Conservation (phyloP, 1,139 yeast species). For the Yueomyces sp. region DNA sequence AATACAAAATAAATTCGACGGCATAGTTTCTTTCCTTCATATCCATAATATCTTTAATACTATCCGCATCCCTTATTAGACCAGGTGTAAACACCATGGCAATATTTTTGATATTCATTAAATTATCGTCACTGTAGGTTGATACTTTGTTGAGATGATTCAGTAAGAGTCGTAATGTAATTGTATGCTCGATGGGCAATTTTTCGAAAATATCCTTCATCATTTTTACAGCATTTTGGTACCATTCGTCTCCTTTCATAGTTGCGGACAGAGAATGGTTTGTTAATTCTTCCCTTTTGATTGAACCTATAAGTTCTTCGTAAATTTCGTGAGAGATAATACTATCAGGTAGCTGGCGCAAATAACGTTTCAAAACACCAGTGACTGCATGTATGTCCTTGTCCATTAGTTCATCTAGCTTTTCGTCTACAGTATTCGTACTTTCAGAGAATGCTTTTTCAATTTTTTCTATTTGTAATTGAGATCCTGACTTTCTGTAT, state of each 20-base stretch:
- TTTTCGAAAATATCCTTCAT: slow-evolving; percentile 26
- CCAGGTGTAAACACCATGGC: slow-evolving; percentile 96
- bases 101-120: slow-evolving; percentile 74
- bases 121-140: slow-evolving; percentile 36
- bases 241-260: slow-evolving; percentile 1
- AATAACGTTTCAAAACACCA: slow-evolving; percentile 73
- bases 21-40: slow-evolving; percentile 73
- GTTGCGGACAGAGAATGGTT: neutral
- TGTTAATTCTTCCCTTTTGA: slow-evolving; percentile 18
- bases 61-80: slow-evolving; percentile 63
- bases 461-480: slow-evolving; percentile 31
- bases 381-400: slow-evolving; percentile 83
- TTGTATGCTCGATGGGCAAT: slow-evolving; percentile 59
- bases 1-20: slow-evolving; percentile 57
- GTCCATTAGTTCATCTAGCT: slow-evolving; percentile 6
- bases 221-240: slow-evolving; percentile 19
- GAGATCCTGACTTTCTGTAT: slow-evolving; percentile 86
- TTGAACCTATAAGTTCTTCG: slow-evolving; percentile 46
- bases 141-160: slow-evolving; percentile 54
- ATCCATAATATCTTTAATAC: slow-evolving; percentile 75
- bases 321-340: slow-evolving; percentile 60
- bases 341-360: slow-evolving; percentile 77
- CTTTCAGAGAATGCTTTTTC: slow-evolving; percentile 21
- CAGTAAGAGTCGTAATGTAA: slow-evolving; percentile 43
- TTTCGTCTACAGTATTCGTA: neutral